Evolutionary conservation across 345 rosid species (phyloP), one percentile per base, ranked within the genome.

Genomic region (Hibiscus mutabilis): DNA sequence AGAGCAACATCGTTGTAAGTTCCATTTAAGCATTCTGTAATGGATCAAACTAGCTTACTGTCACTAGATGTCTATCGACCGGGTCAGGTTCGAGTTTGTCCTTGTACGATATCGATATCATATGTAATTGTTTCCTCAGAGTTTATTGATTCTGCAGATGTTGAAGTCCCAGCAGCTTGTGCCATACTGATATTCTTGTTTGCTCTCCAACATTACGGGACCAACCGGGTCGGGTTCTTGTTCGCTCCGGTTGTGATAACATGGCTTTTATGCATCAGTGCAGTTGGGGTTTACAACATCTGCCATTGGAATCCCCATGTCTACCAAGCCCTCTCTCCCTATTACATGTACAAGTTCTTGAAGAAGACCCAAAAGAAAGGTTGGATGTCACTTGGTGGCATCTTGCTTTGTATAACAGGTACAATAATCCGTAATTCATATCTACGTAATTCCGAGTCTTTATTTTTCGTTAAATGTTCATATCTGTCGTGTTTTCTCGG

Each of bases 341-440:
- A 86, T 71, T 92, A 95, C 80, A 95, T 95, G 87, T 86, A 85
- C 77, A 92, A 86, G 76, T 95, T 95, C 80, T 77, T 95, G 64
- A 92, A 81, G 80, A 92, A 95, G 79, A 95, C 99, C 60, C 89
- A 76, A 70, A 85, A 77, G 82, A 82, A 89, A 16, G 99, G 99
- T 15, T 95, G 97, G 97, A 92, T 90, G 98, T 95, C 99, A 77
- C 82, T 95, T 71, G 99, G 98, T 31, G 99, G 99, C 74, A 95
- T 92, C 77, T 84, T 95, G 71, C 62, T 95, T 73, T 95, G 98
- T 71, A 92, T 95, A 78, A 95, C 99, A 24, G 99, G 99, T 89
- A 58, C 44, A 29, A 31, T 40, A 55, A 21, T 44, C 11, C 1
- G 25, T 2, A 44, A 47, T 9, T 49, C 57, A 14, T 42, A 0